phyloP scores from a whole-genome alignment of 2,329 filamentous ascomycete genomes.

The Hymenoscyphus linearis region DNA sequence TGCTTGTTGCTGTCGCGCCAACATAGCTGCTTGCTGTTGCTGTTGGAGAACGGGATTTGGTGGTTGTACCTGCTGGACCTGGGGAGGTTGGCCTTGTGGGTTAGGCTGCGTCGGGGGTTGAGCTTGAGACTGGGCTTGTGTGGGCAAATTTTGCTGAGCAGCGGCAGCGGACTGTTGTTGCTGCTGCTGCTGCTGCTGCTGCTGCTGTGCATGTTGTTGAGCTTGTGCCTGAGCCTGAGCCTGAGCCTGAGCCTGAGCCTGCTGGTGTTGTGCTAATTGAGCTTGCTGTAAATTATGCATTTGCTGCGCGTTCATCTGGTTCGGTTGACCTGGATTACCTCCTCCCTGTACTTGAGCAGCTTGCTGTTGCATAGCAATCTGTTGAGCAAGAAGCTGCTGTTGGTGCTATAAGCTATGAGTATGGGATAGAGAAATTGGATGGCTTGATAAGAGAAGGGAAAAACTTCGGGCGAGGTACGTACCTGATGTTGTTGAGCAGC shows the following conservation, averaged over 20 bases:
- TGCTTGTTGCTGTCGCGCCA: slow-evolving; percentile 21
- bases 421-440: background rate
- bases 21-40: slow-evolving; percentile 29
- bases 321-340: slow-evolving; percentile 41
- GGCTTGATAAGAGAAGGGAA: background rate
- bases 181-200: slow-evolving; percentile 41
- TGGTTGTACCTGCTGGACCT: slow-evolving; percentile 37
- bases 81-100: slow-evolving; percentile 32
- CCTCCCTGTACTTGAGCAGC: slow-evolving; percentile 38
- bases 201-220: slow-evolving; percentile 40
- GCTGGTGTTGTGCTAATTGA: slow-evolving; percentile 29
- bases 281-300: slow-evolving; percentile 40
- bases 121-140: slow-evolving; percentile 40
- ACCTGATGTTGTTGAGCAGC: slow-evolving; percentile 33
- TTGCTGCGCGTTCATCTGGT: slow-evolving; percentile 44
- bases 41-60: slow-evolving; percentile 37
- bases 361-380: slow-evolving; percentile 44
- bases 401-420: slow-evolving; percentile 20
- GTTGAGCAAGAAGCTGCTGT: slow-evolving; percentile 42
- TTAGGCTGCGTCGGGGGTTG: slow-evolving; percentile 34
- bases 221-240: slow-evolving; percentile 28
- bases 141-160: slow-evolving; percentile 37
- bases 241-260: slow-evolving; percentile 42
- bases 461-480: slow-evolving; percentile 2
- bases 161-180: slow-evolving; percentile 37